Percentiles rank a stretch among this genome's conserved stretches.
phyloP scores from a whole-genome alignment of 2,329 filamentous ascomycete genomes.

The Calonectria montana region DNA sequence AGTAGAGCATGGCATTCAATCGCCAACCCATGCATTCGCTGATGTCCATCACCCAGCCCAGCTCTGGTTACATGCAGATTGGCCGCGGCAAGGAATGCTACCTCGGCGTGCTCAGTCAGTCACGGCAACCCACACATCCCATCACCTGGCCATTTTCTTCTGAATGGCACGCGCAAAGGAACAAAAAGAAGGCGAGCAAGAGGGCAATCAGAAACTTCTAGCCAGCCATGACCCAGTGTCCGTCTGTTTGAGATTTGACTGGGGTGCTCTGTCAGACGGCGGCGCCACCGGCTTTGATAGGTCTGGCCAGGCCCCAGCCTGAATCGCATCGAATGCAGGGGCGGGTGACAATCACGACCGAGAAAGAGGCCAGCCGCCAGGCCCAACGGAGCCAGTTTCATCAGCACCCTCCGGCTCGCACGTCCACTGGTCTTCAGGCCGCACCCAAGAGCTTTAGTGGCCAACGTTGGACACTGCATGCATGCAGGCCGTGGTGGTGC shows the following conservation, averaged over 20 bases:
- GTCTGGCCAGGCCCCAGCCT: background rate
- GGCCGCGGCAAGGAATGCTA: background rate
- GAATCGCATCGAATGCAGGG: conserved; percentile 26
- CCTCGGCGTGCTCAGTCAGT: background rate
- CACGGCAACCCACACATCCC: background rate
- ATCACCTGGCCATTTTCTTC: background rate
- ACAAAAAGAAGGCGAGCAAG: background rate
- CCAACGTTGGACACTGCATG: conserved; percentile 6
- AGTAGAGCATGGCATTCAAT: background rate
- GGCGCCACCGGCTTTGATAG: conserved; percentile 7
- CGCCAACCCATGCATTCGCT: background rate
- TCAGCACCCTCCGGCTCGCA: conserved; percentile 26
- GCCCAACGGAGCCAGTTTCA: conserved; percentile 33
- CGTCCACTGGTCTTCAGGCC: conserved; percentile 25
- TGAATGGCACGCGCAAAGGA: background rate
- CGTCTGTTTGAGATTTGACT: conserved; percentile 39
- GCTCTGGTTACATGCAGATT: background rate
- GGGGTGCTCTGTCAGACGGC: conserved; percentile 27
- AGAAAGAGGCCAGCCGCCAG: conserved; percentile 17
- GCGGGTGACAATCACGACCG: background rate
- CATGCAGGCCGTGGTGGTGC: background rate
- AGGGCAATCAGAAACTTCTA: background rate
- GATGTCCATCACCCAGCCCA: background rate
- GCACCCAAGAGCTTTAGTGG: background rate
- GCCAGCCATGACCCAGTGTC: conserved; percentile 11